Conservation (phyloP, 2,329 filamentous ascomycete genomes). For the Sordariomycetes sp. region DNA sequence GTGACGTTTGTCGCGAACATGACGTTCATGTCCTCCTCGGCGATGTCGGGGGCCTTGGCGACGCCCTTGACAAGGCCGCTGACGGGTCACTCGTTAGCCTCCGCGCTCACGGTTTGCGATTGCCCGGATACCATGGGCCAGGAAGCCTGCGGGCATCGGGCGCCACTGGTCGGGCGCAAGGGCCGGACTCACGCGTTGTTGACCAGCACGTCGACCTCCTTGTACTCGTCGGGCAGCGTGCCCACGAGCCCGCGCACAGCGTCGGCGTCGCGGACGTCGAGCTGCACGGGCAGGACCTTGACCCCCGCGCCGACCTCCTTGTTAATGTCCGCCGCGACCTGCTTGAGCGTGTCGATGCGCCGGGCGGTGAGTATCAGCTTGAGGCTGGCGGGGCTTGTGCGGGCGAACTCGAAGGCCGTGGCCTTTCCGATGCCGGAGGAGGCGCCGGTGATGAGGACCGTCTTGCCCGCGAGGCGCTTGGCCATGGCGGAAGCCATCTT, state of each 20-base stretch:
- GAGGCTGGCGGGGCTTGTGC: slow-evolving; percentile 65
- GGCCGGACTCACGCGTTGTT: slow-evolving; percentile 79
- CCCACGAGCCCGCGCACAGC: slow-evolving; percentile 62
- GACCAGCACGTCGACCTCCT: slow-evolving; percentile 74
- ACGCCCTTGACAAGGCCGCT: slow-evolving; percentile 84
- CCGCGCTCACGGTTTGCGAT: no score
- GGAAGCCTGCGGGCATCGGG: no score
- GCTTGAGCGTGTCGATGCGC: slow-evolving; percentile 61
- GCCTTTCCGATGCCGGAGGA: slow-evolving; percentile 81
- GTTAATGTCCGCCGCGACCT: slow-evolving; percentile 64
- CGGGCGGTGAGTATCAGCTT: slow-evolving; percentile 84
- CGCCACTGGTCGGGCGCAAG: no score
- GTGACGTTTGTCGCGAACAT: slow-evolving; percentile 95
- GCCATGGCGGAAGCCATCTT: slow-evolving; percentile 50
- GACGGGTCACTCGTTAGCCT: slow-evolving; percentile 5
- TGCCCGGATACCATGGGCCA: no score
- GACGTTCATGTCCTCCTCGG: slow-evolving; percentile 63
- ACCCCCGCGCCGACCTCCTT: slow-evolving; percentile 68
- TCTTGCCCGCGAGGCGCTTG: slow-evolving; percentile 87
- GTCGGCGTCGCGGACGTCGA: slow-evolving; percentile 74
- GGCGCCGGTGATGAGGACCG: slow-evolving; percentile 80
- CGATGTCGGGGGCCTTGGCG: slow-evolving; percentile 73
- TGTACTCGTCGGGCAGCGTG: slow-evolving; percentile 67
- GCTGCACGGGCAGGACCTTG: slow-evolving; percentile 66
- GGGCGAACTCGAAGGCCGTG: slow-evolving; percentile 84